These are phyloP conservation scores for Salvia hispanica DNA, from an alignment of 257 asterid genomes.

Conservation along the genomic window DNA sequence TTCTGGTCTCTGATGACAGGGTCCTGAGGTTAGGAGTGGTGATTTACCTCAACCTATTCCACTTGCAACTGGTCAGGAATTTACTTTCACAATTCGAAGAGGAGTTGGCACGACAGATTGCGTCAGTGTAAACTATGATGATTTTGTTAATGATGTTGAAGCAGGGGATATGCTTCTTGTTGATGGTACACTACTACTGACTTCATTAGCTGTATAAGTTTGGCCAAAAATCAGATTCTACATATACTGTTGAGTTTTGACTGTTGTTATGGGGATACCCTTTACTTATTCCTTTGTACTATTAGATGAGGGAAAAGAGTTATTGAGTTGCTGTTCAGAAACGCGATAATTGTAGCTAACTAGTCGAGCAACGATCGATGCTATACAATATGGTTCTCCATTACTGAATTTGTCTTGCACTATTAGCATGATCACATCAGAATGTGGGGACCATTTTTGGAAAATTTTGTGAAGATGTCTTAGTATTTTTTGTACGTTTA, in stretches of 20 bases:
- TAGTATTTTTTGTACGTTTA: conserved; percentile 6
- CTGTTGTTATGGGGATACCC: not conserved
- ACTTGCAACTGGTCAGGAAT: conserved; percentile 78
- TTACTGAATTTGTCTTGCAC: too few relatives aligned
- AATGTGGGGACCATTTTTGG: not conserved
- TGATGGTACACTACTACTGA: conserved; percentile 61
- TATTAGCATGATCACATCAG: not conserved
- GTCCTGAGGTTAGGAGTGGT: conserved; percentile 98
- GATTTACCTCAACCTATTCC: conserved; percentile 87
- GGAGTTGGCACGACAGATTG: conserved; percentile 86
- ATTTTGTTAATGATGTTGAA: conserved; percentile 91
- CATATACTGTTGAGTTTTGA: not conserved
- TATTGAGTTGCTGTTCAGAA: not conserved
- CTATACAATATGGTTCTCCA: not conserved
- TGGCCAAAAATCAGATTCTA: not conserved
- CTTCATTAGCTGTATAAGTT: conserved; percentile 11
- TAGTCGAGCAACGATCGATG: not conserved
- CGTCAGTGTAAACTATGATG: conserved; percentile 95
- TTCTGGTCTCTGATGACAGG: conserved; percentile 51
- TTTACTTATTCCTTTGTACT: conserved; percentile 12
- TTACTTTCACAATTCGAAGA: conserved; percentile 87
- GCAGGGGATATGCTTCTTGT: conserved; percentile 93
- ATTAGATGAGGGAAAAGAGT: not conserved
- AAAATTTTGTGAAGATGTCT: not conserved
- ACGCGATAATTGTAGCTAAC: not conserved